Conservation (phyloP, 139 green algal genomes). For the Nannochloris sp. region DNA sequence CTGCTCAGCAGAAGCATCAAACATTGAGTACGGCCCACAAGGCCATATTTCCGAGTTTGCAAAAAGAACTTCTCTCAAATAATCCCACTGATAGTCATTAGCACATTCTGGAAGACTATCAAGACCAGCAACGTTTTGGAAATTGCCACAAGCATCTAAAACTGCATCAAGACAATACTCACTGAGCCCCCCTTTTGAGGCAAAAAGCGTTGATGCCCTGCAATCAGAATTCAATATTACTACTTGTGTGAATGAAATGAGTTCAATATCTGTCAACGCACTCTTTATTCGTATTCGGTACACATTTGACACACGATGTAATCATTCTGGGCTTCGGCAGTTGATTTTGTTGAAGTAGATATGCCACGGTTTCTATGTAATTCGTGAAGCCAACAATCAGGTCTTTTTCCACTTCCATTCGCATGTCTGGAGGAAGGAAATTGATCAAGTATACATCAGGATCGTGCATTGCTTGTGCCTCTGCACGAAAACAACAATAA, state of each 20-base stretch:
- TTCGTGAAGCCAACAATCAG: conserved; percentile 22
- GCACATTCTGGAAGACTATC: not conserved
- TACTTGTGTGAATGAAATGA: conserved; percentile 1
- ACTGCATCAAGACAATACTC: conserved; percentile 6
- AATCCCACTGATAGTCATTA: conserved; percentile 16
- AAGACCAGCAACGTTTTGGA: not conserved
- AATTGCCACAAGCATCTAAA: not conserved
- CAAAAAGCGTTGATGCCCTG: conserved; percentile 13
- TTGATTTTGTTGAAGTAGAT: conserved; percentile 17
- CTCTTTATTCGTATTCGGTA: conserved; percentile 25
- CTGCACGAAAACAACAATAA: not conserved
- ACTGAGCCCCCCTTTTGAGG: not conserved
- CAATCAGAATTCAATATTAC: conserved; percentile 15
- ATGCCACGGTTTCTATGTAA: conserved; percentile 11
- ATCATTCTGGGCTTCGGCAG: conserved; percentile 27
- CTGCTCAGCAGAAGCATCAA: conserved; percentile 10
- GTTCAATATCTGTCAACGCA: not conserved
- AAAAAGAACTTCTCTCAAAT: conserved; percentile 24
- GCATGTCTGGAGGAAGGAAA: conserved; percentile 21
- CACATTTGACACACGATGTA: conserved; percentile 11
- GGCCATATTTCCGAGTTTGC: conserved; percentile 26
- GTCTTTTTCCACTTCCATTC: conserved; percentile 16
- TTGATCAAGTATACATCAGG: conserved; percentile 25
- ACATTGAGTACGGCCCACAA: conserved; percentile 23
- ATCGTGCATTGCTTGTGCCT: conserved; percentile 11